phyloP scores from a whole-genome alignment of 441 rosid species.

The Adansonia rubrostipa region DNA sequence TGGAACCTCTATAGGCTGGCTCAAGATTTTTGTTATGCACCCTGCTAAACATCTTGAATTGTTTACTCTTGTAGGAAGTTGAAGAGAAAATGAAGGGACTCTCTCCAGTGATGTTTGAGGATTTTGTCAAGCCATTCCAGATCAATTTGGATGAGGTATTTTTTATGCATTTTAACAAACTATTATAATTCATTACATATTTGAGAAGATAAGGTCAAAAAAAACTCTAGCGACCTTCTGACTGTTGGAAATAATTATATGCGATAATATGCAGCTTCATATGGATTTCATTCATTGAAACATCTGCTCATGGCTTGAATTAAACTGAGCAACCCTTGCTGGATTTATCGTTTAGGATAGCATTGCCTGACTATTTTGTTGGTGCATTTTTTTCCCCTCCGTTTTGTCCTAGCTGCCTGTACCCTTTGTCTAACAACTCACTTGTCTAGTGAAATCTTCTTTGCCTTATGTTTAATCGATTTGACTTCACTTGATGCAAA shows the following conservation, averaged over 20 bases:
- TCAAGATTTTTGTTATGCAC: slow-evolving; percentile 2
- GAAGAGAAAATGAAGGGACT: slow-evolving; percentile 69
- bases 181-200: neutral
- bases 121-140: slow-evolving; percentile 86
- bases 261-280: neutral
- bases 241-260: neutral
- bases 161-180: neutral
- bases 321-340: neutral
- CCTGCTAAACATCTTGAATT: slow-evolving; percentile 16
- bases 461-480: slow-evolving; percentile 1
- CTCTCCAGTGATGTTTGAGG: slow-evolving; percentile 80
- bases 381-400: neutral
- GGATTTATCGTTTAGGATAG: slow-evolving; percentile 4
- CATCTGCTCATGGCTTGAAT: neutral
- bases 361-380: neutral
- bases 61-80: slow-evolving; percentile 65
- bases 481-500: slow-evolving; percentile 1
- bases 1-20: neutral
- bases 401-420: neutral
- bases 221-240: neutral
- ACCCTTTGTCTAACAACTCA: neutral
- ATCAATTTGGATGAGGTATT: slow-evolving; percentile 72
- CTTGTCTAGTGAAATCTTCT: neutral
- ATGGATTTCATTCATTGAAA: neutral
- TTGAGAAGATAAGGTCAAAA: neutral